These are phyloP conservation scores for Xylaria digitata DNA, from an alignment of 2,329 filamentous ascomycete genomes.

Conservation along the genomic window DNA sequence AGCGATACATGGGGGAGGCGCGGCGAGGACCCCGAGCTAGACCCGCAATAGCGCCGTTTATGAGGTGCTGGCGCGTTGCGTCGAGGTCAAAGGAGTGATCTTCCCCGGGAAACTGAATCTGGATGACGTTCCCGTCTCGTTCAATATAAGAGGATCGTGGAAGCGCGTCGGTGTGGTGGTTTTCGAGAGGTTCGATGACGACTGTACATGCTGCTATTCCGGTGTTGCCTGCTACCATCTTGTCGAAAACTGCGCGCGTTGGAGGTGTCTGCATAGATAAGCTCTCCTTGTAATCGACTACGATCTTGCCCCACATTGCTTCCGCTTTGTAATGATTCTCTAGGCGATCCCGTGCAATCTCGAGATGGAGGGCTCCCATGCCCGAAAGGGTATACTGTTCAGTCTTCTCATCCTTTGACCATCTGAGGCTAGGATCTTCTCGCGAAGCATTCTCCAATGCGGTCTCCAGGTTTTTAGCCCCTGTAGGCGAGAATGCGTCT, in stretches of 20 bases:
- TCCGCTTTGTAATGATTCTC: slow-evolving; percentile 89
- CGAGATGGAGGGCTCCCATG: slow-evolving; percentile 96
- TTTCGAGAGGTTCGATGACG: slow-evolving; percentile 70
- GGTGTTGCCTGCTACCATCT: slow-evolving; percentile 80
- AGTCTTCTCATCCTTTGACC: slow-evolving; percentile 86
- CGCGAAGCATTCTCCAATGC: slow-evolving; percentile 82
- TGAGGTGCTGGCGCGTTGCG: slow-evolving; percentile 68
- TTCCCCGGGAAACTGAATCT: slow-evolving; percentile 61
- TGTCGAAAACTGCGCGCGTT: slow-evolving; percentile 76
- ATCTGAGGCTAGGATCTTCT: slow-evolving; percentile 92
- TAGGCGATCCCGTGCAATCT: slow-evolving; percentile 89
- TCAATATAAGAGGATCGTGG: slow-evolving; percentile 59
- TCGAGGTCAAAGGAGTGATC: slow-evolving; percentile 61
- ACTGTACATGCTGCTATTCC: slow-evolving; percentile 82
- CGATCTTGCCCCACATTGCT: slow-evolving; percentile 88
- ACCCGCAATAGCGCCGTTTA: slow-evolving; percentile 85
- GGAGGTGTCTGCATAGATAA: slow-evolving; percentile 68
- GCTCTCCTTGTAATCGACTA: slow-evolving; percentile 94
- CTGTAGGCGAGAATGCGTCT: slow-evolving; percentile 80
- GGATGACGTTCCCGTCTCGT: slow-evolving; percentile 77
- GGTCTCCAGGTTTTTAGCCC: slow-evolving; percentile 82
- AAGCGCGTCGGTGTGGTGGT: slow-evolving; percentile 52
- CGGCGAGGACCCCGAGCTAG: slow-evolving; percentile 86
- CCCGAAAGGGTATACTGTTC: slow-evolving; percentile 93
- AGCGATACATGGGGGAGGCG: slow-evolving; percentile 82